These are phyloP conservation scores for Fraxinus xanthoxyloides DNA, from an alignment of 305 asterid genomes.

Conservation along the genomic window DNA sequence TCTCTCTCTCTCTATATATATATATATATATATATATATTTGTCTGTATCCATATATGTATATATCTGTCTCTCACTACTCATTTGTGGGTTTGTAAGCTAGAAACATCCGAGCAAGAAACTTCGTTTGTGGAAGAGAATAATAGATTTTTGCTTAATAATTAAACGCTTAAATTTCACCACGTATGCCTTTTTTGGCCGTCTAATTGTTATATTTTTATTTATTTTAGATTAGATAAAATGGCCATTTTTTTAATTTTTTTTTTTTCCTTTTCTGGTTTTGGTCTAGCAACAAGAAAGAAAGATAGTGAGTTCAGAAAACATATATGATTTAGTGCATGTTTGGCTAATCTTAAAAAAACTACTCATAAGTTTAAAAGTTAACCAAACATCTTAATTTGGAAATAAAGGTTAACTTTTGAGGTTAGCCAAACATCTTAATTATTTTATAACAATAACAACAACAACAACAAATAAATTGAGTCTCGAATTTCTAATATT, in stretches of 20 bases:
- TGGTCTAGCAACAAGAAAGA: not conserved
- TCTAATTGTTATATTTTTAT: not conserved
- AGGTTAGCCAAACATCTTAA: not conserved
- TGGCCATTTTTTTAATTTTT: not conserved
- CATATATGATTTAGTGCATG: not conserved
- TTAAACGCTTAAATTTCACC: conserved; percentile 38
- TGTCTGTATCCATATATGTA: not conserved
- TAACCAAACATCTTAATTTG: not conserved
- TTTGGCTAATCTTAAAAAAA: not conserved
- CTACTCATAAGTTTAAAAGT: not conserved
- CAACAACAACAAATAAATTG: not conserved
- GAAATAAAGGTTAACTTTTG: not conserved
- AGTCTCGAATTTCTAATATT: not conserved
- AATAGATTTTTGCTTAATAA: conserved; percentile 18
- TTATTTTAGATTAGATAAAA: not conserved
- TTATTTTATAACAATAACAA: not conserved
- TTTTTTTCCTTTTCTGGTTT: not conserved
- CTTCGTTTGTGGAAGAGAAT: conserved; percentile 13
- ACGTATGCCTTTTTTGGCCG: conserved; percentile 29
- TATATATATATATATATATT: not conserved
- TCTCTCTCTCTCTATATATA: conserved; percentile 14
- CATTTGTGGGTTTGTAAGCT: conserved; percentile 13
- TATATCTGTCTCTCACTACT: not conserved
- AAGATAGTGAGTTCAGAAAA: not conserved
- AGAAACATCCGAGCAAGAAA: conserved; percentile 16